Evolutionary conservation across 169 alveolate genomes (phyloP).

Genomic region (Babesia bovis): DNA sequence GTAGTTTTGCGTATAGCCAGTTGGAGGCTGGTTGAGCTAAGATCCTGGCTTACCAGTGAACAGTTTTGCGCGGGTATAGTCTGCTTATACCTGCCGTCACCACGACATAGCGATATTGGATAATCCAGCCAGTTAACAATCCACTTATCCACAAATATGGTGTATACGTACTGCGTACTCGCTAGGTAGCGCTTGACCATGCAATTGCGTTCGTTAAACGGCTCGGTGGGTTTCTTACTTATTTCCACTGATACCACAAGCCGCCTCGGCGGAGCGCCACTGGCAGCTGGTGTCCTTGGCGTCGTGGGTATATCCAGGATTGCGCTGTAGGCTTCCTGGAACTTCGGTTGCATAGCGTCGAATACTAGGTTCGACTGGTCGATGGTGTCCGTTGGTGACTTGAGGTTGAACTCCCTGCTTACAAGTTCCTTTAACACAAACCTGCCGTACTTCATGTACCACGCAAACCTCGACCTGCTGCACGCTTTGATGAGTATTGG

Average conservation of each 20-base stretch:
- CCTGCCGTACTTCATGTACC: constrained; percentile 54
- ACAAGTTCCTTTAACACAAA: constrained; percentile 47
- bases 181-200: constrained; percentile 44
- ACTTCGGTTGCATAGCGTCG: constrained; percentile 49
- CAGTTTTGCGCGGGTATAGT: constrained; percentile 55
- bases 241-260: constrained; percentile 49
- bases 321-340: constrained; percentile 1
- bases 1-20: constrained; percentile 48
- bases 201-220: constrained; percentile 40
- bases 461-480: constrained; percentile 34
- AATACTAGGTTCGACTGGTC: constrained; percentile 24
- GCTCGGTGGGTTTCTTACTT: constrained; percentile 46
- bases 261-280: constrained; percentile 20
- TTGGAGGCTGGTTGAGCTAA: constrained; percentile 52
- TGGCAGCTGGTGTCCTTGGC: neutral
- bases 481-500: constrained; percentile 52
- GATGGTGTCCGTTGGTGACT: constrained; percentile 29
- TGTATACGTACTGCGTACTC: constrained; percentile 55
- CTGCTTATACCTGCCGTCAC: constrained; percentile 61
- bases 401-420: constrained; percentile 47
- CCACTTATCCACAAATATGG: constrained; percentile 61
- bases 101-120: constrained; percentile 60
- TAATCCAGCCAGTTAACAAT: constrained; percentile 61
- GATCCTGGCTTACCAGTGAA: constrained; percentile 56
- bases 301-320: neutral